Conservation (phyloP, 2,329 filamentous ascomycete species). For the Mycogone perniciosa region DNA sequence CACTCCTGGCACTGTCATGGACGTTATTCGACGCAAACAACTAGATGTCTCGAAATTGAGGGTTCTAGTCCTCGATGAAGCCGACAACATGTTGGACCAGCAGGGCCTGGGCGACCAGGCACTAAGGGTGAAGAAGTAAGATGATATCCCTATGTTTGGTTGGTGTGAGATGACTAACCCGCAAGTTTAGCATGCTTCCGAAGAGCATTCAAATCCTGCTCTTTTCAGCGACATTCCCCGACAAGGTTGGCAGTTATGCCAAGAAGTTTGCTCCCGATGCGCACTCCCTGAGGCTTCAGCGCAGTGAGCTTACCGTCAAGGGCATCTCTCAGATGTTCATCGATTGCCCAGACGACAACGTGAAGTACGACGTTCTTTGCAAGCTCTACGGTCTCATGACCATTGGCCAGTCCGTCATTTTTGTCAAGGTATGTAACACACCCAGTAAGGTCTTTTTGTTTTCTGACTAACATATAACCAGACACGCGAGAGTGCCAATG, state of each 20-base stretch:
- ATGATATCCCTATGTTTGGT: neutral
- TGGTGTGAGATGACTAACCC: slow-evolving; percentile 3
- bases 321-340: slow-evolving; percentile 98
- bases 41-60: slow-evolving; percentile 67
- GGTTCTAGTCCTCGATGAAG: slow-evolving; percentile 89
- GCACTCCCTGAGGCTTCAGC: slow-evolving; percentile 79
- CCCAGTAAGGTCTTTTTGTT: neutral
- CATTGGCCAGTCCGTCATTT: slow-evolving; percentile 95
- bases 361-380: slow-evolving; percentile 84
- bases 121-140: slow-evolving; percentile 74
- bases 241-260: slow-evolving; percentile 79
- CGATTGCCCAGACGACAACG: slow-evolving; percentile 73
- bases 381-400: slow-evolving; percentile 95
- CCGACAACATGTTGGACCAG: slow-evolving; percentile 97
- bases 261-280: slow-evolving; percentile 76
- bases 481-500: slow-evolving; percentile 77
- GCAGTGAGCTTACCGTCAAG: slow-evolving; percentile 89
- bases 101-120: slow-evolving; percentile 95
- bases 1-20: slow-evolving; percentile 88
- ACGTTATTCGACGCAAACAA: slow-evolving; percentile 71
- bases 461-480: slow-evolving; percentile 30
- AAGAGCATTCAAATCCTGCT: slow-evolving; percentile 76
- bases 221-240: slow-evolving; percentile 91
- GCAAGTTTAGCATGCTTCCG: slow-evolving; percentile 57
- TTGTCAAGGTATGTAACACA: slow-evolving; percentile 63